Percentiles rank a stretch among this genome's conserved stretches.
phyloP scores from a whole-genome alignment of 163 green algal species.

The Chlorella variabilis region DNA sequence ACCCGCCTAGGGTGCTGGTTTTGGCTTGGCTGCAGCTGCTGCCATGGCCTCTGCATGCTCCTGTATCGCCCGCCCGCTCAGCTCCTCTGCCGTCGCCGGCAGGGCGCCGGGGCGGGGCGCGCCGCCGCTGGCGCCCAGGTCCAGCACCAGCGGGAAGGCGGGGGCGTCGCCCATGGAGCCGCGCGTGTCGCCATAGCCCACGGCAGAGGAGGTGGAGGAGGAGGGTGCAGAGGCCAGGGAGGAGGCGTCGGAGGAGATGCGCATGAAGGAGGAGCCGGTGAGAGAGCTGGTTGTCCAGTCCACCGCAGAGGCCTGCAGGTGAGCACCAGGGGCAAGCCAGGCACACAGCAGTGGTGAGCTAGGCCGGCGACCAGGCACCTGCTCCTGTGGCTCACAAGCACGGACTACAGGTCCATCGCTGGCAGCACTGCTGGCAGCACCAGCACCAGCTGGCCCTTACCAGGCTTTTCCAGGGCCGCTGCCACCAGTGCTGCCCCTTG shows the following conservation, averaged over 20 bases:
- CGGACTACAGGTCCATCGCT: too few relatives aligned
- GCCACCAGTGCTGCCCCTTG: too few relatives aligned
- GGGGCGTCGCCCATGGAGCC: not conserved
- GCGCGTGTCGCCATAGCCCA: not conserved
- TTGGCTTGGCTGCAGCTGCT: too few relatives aligned
- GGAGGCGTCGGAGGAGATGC: too few relatives aligned
- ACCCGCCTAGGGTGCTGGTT: too few relatives aligned
- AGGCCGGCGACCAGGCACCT: too few relatives aligned
- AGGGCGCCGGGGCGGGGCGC: not conserved
- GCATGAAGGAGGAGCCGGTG: too few relatives aligned
- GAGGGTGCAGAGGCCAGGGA: not conserved
- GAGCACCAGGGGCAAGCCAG: not conserved
- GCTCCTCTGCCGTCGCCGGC: not conserved
- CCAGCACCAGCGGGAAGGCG: constrained; percentile 17
- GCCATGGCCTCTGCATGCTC: not conserved
- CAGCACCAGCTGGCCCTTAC: not conserved
- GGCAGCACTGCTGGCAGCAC: too few relatives aligned
- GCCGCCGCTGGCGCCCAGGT: not conserved
- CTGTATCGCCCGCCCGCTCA: not conserved
- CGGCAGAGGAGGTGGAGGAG: not conserved
- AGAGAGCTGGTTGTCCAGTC: not conserved
- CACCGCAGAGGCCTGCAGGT: not conserved
- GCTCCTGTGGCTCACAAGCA: too few relatives aligned
- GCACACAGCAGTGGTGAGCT: too few relatives aligned
- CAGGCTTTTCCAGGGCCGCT: not conserved